These are phyloP conservation scores for Geranomyces michiganensis DNA, from an alignment of 192 early-diverging fungal genomes.

Conservation along the genomic window DNA sequence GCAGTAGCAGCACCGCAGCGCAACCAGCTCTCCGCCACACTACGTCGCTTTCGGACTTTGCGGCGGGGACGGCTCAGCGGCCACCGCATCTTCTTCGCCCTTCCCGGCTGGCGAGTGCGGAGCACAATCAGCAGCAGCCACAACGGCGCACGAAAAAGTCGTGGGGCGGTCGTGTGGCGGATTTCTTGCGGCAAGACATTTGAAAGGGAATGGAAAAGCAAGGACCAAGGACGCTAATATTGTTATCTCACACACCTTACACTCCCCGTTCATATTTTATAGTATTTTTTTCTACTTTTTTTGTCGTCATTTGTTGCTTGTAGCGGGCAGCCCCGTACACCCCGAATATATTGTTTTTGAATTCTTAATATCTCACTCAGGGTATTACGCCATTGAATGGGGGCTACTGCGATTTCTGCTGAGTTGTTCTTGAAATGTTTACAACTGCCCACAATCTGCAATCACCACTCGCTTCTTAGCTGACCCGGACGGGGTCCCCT, in stretches of 20 bases:
- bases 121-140: background rate
- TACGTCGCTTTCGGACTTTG: slow-evolving; percentile 3
- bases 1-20: background rate
- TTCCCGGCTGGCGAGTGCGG: background rate
- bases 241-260: too few species aligned
- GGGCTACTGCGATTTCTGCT: too few species aligned
- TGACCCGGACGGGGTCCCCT: slow-evolving; percentile 57
- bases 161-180: background rate
- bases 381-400: too few species aligned
- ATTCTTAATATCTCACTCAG: too few species aligned
- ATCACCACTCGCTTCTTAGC: slow-evolving; percentile 60
- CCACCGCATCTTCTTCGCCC: background rate
- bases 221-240: too few species aligned
- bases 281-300: too few species aligned
- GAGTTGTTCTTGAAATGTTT: background rate
- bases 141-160: background rate
- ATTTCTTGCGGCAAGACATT: too few species aligned
- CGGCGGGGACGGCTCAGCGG: background rate
- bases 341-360: too few species aligned
- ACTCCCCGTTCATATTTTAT: too few species aligned
- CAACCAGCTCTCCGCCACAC: slow-evolving; percentile 1
- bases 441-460: slow-evolving; percentile 62
- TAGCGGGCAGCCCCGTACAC: too few species aligned
- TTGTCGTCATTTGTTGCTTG: too few species aligned
- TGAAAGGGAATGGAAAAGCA: too few species aligned